Base-by-base conservation (phyloP, 768 basidiomycete genomes). In the Amylocystis lapponica region DNA sequence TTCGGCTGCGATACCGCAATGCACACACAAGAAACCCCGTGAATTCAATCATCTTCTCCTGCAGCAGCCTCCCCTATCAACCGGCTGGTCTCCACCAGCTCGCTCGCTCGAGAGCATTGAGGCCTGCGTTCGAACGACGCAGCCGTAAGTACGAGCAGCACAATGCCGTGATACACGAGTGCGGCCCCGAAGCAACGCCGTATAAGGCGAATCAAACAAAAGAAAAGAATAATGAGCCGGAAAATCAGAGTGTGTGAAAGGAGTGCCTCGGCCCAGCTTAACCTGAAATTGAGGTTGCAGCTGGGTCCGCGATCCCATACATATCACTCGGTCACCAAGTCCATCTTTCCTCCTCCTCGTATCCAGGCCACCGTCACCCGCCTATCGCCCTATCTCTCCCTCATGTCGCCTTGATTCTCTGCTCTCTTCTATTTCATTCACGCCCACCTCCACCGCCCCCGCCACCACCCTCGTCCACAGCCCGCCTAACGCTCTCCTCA, bases 281-380 rank as follows among this genome's bases (percentile, higher is more conserved):
- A 25, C 32, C 37, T 30, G 39, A 40, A n/a, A n/a, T n/a, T n/a
- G n/a, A n/a, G n/a, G n/a, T n/a, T n/a, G n/a, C n/a, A n/a, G 11
- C 22, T 42, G 32, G 41, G 41, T 23, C 41, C 41, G 36, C n/a
- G n/a, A n/a, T 37, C 36, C 36, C 36, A 21, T n/a, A n/a, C n/a
- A n/a, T n/a, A n/a, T 40, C 49, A 43, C 49, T 43, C 46, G 46
- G 50, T 54, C 50, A 46, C 47, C 52, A 53, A 33, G 49, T 45
- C 53, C 27, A 36, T 23, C 41, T 22, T 14, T 29, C 7, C 10
- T 39, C n/a, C n/a, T n/a, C n/a, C n/a, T 16, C 32, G 33, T 40
- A 40, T 40, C 39, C 39, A 40, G 31, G 31, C 31, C 41, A 42
- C 32, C 10, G 11, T 35, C 45, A 36, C 37, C 46, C 49, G 43